Evolutionary conservation across 176 grass and related monocot species (phyloP).

Genomic region (Metroxylon sagu): DNA sequence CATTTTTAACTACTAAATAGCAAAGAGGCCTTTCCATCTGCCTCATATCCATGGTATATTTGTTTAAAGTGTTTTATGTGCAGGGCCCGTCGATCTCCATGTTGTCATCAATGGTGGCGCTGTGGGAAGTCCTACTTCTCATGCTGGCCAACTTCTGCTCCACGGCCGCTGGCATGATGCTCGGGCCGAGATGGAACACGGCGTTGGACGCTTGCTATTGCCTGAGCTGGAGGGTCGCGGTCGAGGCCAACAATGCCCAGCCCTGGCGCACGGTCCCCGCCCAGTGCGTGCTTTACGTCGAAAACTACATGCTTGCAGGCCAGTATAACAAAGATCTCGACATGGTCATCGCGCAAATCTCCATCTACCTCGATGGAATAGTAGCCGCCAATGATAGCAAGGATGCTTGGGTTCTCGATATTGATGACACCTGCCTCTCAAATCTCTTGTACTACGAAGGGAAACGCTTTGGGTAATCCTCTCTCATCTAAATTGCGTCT

Average conservation of each 20-base stretch:
- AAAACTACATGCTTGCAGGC: slow-evolving; percentile 72
- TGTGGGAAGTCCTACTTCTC: slow-evolving; percentile 32
- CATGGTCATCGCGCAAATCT: slow-evolving; percentile 44
- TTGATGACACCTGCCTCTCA: slow-evolving; percentile 93
- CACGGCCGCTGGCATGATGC: neutral
- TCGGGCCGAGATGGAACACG: slow-evolving; percentile 5
- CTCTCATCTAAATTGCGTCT: too few relatives aligned
- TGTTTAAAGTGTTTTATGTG: slow-evolving; percentile 19
- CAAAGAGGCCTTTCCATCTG: neutral
- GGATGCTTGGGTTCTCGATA: slow-evolving; percentile 86
- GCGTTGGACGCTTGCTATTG: slow-evolving; percentile 36
- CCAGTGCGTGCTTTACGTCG: slow-evolving; percentile 57
- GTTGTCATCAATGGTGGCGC: slow-evolving; percentile 13
- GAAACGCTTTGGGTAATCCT: slow-evolving; percentile 61
- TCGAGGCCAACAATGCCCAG: slow-evolving; percentile 77
- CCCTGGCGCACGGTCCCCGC: slow-evolving; percentile 61
- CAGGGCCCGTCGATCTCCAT: neutral
- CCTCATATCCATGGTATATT: slow-evolving; percentile 1
- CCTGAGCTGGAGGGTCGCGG: slow-evolving; percentile 87
- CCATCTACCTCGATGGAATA: slow-evolving; percentile 31
- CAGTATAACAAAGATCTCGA: slow-evolving; percentile 75
- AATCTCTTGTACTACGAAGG: slow-evolving; percentile 69
- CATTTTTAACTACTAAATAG: too few relatives aligned
- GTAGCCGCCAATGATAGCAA: slow-evolving; percentile 40
- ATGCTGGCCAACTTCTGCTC: slow-evolving; percentile 25